phyloP scores from a whole-genome alignment of 176 grass and related monocot species.

The Pharus latifolius region DNA sequence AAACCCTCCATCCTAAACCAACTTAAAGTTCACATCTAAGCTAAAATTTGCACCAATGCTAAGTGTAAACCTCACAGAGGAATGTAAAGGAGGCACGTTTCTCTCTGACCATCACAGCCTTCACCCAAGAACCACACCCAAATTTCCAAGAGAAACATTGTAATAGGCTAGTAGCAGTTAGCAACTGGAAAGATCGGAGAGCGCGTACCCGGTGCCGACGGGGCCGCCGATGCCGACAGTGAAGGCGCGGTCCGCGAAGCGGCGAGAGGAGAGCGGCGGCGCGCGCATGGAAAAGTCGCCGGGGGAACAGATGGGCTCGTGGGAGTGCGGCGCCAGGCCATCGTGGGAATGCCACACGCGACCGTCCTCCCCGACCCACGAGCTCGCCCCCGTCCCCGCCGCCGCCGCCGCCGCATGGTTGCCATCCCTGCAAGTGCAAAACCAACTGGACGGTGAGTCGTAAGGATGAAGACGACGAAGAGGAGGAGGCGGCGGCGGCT shows the following conservation, averaged over 20 bases:
- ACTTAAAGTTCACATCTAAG: not conserved
- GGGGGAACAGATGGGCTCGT: slow-evolving; percentile 95
- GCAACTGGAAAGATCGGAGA: not conserved
- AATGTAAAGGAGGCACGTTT: not conserved
- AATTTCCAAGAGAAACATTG: not conserved
- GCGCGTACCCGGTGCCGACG: slow-evolving; percentile 71
- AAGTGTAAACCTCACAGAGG: not conserved
- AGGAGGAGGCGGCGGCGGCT: not conserved
- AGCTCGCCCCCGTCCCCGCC: not conserved
- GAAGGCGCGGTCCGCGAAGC: slow-evolving; percentile 84
- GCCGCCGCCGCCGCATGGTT: not conserved
- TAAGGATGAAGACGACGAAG: not conserved
- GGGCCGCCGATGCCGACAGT: slow-evolving; percentile 93
- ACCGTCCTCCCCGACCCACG: slow-evolving; percentile 71
- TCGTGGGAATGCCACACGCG: slow-evolving; percentile 89
- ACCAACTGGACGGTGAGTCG: not conserved
- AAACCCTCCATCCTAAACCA: not conserved
- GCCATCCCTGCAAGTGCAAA: slow-evolving; percentile 18
- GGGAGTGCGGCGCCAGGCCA: slow-evolving; percentile 86
- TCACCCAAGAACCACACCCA: not conserved
- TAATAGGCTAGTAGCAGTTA: not conserved
- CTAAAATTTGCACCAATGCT: not conserved
- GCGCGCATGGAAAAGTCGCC: slow-evolving; percentile 91
- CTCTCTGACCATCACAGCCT: not conserved
- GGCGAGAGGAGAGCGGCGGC: slow-evolving; percentile 39